Base-by-base conservation (phyloP, 345 rosid genomes). In the Moricandia arvensis region DNA sequence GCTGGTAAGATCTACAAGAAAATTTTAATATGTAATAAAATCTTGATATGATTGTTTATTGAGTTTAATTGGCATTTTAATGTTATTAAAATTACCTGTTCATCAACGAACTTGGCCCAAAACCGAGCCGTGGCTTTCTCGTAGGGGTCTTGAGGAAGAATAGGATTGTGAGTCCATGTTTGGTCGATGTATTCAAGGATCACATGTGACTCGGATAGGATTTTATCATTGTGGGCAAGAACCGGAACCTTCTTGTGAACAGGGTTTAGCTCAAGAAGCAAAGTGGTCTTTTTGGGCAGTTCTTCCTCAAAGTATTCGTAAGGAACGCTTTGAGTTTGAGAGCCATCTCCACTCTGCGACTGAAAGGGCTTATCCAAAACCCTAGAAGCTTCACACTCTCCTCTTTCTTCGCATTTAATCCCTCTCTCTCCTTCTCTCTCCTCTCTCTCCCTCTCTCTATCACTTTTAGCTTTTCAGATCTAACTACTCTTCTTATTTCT, bases 171-270 rank as follows among this genome's bases (percentile, higher is more conserved):
- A 4, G 21, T 79, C 86, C 89, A 83, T 6, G 84, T 83, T 47
- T 79, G 79, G 12, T 86, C 83, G 67, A 86, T 80, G 80, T 55
- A 55, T 24, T 55, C 59, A 10, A 55, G 59, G 13, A 55, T 55
- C 30, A 55, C 7, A 55, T 21, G 59, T 24, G 59, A 55, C 59
- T 55, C 59, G 7, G 59, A 55, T 55, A 55, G 2, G 83, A 85
- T 67, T 61, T 80, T 80, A 18, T 77, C 86, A 17, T 68, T 76
- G 80, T 83, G 88, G 4, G 81, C 72, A 29, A 85, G 80, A 63
- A 85, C 86, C 9, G 85, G 86, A 1, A 83, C 49, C 58, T 83
- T 80, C 68, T 82, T 76, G 53, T 84, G 75, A 35, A 86, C 37
- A 0, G 87, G 86, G 67, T 84, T 80, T 58, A 68, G 73, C 15